A percentile compares a stretch with the other conserved stretches of the same genome.
phyloP scores from a whole-genome alignment of 2,329 filamentous ascomycete species.

The Byssoonygena ceratinophila region DNA sequence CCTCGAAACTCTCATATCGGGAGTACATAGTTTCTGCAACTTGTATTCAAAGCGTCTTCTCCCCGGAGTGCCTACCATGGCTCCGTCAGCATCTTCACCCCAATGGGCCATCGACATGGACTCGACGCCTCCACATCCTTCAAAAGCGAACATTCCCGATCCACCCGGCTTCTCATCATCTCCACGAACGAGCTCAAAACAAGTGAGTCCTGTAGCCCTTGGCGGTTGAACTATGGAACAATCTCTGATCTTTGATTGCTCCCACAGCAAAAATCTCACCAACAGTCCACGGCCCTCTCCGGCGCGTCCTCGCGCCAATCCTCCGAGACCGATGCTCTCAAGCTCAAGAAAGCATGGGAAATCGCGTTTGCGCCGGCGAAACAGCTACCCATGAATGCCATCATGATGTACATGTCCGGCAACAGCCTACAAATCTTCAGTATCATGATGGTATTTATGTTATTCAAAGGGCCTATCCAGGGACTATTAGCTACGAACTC shows the following conservation, averaged over 20 bases:
- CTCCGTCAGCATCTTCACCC: constrained; percentile 31
- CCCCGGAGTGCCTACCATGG: no score
- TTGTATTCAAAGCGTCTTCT: no score
- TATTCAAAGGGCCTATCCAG: constrained; percentile 91
- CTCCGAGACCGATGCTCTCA: constrained; percentile 87
- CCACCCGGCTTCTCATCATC: constrained; percentile 69
- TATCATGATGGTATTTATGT: constrained; percentile 99
- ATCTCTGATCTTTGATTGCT: background rate
- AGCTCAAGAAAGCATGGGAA: constrained; percentile 98
- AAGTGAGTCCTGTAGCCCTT: constrained; percentile 37
- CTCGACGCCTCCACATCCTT: constrained; percentile 54
- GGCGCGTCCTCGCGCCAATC: constrained; percentile 43
- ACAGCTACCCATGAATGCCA: constrained; percentile 90
- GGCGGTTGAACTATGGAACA: background rate
- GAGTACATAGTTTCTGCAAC: no score
- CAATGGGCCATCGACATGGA: constrained; percentile 77
- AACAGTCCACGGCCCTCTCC: constrained; percentile 43
- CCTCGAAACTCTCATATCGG: no score
- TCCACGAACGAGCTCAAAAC: constrained; percentile 36
- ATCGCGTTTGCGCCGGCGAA: constrained; percentile 88
- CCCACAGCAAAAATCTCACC: constrained; percentile 23
- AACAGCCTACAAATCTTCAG: constrained; percentile 98
- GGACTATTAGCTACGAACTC: constrained; percentile 72
- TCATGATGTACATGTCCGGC: constrained; percentile 99
- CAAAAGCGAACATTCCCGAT: constrained; percentile 61